These are phyloP conservation scores for Boletus rubroflammeus DNA, from an alignment of 768 basidiomycete species.

Conservation along the genomic window DNA sequence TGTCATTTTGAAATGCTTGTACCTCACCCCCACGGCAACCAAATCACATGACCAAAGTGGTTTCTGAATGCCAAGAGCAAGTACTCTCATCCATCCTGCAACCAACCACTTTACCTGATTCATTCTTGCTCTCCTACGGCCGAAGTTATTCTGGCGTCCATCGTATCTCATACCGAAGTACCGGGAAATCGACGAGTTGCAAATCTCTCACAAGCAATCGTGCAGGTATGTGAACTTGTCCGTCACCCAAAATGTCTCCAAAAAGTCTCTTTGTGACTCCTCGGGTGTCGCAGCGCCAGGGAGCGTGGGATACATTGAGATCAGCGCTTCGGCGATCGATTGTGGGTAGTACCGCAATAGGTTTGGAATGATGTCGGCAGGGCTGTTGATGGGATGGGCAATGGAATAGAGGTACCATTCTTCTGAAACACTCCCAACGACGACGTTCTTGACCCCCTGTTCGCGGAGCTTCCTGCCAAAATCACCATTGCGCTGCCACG, in stretches of 20 bases:
- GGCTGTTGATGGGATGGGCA: slow-evolving; percentile 51
- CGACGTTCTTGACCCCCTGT: slow-evolving; percentile 58
- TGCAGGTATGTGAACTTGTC: slow-evolving; percentile 66
- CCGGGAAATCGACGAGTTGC: slow-evolving; percentile 49
- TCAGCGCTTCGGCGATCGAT: slow-evolving; percentile 44
- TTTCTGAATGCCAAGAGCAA: no score
- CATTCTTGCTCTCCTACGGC: no score
- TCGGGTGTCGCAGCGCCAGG: slow-evolving; percentile 39
- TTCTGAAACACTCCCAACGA: slow-evolving; percentile 63
- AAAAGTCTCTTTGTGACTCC: slow-evolving; percentile 44
- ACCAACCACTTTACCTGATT: no score
- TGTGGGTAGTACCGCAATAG: slow-evolving; percentile 58
- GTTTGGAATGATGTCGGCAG: slow-evolving; percentile 52
- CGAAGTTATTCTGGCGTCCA: slow-evolving; percentile 64
- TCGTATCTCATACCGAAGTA: slow-evolving; percentile 63
- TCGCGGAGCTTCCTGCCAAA: slow-evolving; percentile 50
- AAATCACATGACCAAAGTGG: no score
- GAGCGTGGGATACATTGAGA: slow-evolving; percentile 43
- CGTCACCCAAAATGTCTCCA: slow-evolving; percentile 58
- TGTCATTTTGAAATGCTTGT: no score
- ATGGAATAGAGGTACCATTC: slow-evolving; percentile 79
- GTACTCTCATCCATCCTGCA: no score
- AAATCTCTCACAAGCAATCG: slow-evolving; percentile 63
- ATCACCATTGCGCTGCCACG: slow-evolving; percentile 63
- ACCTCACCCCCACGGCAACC: no score